These are phyloP conservation scores for Phytopythium ostracodes DNA, from an alignment of 352 stramenopile species.

Conservation along the genomic window DNA sequence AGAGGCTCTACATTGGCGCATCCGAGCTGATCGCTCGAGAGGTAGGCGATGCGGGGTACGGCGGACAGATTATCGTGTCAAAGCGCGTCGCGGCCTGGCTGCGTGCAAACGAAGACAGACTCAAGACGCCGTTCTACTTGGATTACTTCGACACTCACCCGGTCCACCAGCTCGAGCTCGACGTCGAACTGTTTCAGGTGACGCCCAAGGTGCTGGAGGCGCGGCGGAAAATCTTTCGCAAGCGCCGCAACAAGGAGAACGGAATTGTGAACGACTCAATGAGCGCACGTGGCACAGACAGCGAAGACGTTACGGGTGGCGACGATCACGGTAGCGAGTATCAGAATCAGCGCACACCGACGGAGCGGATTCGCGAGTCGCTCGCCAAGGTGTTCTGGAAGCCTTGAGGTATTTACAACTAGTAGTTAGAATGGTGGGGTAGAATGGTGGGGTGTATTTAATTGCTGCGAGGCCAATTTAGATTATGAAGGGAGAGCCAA, in stretches of 20 bases:
- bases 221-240: constrained; percentile 49
- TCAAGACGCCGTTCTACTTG: constrained; percentile 39
- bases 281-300: constrained; percentile 18
- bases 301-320: constrained; percentile 31
- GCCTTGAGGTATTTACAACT: constrained; percentile 5
- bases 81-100: constrained; percentile 54
- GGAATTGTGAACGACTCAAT: constrained; percentile 18
- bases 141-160: constrained; percentile 49
- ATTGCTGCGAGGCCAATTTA: neutral
- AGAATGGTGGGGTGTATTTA: constrained; percentile 32
- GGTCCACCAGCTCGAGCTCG: constrained; percentile 43
- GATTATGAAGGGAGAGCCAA: neutral
- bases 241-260: constrained; percentile 29
- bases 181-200: constrained; percentile 59
- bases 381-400: constrained; percentile 35
- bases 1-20: constrained; percentile 60
- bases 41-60: constrained; percentile 57
- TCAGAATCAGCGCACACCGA: constrained; percentile 32
- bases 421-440: constrained; percentile 8
- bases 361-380: constrained; percentile 29
- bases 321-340: constrained; percentile 39
- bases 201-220: constrained; percentile 51
- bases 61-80: constrained; percentile 68
- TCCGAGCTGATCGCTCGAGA: constrained; percentile 62
- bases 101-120: constrained; percentile 27